These are phyloP conservation scores for Fusarium chlamydosporum DNA, from an alignment of 2,329 filamentous ascomycete genomes.

Conservation along the genomic window DNA sequence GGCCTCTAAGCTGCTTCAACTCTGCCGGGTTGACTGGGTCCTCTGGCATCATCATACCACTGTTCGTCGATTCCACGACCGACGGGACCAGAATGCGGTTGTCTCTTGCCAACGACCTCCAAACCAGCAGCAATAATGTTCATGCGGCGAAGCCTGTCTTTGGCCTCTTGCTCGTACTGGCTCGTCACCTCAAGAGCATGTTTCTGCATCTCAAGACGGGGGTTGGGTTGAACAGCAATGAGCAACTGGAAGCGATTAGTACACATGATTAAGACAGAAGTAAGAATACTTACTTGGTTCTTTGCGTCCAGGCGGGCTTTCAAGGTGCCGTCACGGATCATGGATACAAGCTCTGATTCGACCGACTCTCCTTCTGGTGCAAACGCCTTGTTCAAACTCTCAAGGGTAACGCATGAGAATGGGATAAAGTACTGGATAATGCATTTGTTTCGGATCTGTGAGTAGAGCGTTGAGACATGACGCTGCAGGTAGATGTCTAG, in stretches of 20 bases:
- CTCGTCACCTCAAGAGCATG: conserved; percentile 77
- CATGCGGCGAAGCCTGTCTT: conserved; percentile 82
- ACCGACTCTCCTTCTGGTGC: conserved; percentile 72
- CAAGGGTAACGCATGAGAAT: conserved; percentile 87
- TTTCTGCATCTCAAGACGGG: conserved; percentile 77
- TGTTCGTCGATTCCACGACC: conserved; percentile 50
- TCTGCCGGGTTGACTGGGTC: conserved; percentile 15
- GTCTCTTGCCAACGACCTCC: conserved; percentile 66
- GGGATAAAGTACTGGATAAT: conserved; percentile 94
- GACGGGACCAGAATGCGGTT: conserved; percentile 22
- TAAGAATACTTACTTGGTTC: conserved; percentile 68
- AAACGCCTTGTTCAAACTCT: conserved; percentile 84
- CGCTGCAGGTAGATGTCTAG: conserved; percentile 87
- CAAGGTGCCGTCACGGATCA: conserved; percentile 81
- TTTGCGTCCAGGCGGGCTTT: conserved; percentile 88
- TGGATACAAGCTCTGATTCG: conserved; percentile 79
- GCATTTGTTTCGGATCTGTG: conserved; percentile 85
- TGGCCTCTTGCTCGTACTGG: conserved; percentile 80
- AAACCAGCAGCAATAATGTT: conserved; percentile 82
- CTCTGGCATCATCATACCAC: conserved; percentile 54
- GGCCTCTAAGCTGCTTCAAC: conserved; percentile 27
- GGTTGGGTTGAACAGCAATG: conserved; percentile 76
- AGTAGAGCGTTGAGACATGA: conserved; percentile 79
- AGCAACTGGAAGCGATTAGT: conserved; percentile 68
- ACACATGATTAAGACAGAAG: not conserved